Evolutionary conservation across 768 basidiomycete species (phyloP).

Genomic region (Leccinum truebloodii): DNA sequence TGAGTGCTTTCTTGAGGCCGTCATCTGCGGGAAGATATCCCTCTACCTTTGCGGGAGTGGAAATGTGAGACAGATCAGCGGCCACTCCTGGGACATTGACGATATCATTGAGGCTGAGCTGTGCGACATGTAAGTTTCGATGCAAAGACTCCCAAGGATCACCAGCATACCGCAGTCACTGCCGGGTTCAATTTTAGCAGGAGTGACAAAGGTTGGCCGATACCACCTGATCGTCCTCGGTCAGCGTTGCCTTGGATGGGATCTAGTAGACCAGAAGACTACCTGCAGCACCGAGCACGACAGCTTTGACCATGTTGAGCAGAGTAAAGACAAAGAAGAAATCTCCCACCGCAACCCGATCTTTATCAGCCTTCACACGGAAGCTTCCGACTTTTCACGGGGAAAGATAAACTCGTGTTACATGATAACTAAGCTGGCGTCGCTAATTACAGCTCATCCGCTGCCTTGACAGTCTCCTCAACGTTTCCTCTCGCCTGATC

Average conservation of each 20-base stretch:
- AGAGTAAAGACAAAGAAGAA: background rate
- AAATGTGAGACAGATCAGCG: constrained; percentile 91
- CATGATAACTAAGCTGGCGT: no score
- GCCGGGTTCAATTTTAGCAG: constrained; percentile 84
- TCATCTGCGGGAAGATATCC: constrained; percentile 82
- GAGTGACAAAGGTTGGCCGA: constrained; percentile 94
- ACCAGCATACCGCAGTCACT: constrained; percentile 63
- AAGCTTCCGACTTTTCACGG: constrained; percentile 12
- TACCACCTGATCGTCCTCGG: constrained; percentile 65
- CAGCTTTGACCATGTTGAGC: constrained; percentile 60
- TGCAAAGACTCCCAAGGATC: background rate
- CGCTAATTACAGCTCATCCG: constrained; percentile 25
- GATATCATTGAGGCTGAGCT: constrained; percentile 94
- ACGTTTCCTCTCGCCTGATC: constrained; percentile 28
- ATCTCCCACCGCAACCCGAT: background rate
- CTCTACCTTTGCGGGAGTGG: constrained; percentile 80
- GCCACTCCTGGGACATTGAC: constrained; percentile 98
- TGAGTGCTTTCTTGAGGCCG: constrained; percentile 79
- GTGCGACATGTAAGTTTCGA: constrained; percentile 6
- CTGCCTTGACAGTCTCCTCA: constrained; percentile 22
- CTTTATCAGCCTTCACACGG: constrained; percentile 22
- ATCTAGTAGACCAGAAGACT: constrained; percentile 12
- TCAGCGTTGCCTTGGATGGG: constrained; percentile 5
- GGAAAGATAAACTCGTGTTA: background rate
- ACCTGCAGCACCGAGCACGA: constrained; percentile 97